A percentile compares a stretch with the other conserved stretches of the same genome.
phyloP scores from a whole-genome alignment of 331 rosid species.

The Cydonia oblonga region DNA sequence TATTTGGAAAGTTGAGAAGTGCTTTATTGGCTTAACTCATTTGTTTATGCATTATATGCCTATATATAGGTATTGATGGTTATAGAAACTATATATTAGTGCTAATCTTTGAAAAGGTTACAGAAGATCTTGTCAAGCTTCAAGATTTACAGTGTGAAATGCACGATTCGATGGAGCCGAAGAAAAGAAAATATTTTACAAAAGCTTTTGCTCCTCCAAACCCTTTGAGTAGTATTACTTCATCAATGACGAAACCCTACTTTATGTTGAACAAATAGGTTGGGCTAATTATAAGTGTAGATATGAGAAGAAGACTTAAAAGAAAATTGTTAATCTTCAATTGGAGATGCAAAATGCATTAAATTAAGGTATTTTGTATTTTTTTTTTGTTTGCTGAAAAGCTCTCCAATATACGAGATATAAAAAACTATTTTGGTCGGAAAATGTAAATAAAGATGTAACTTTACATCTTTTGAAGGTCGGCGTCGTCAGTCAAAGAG shows the following conservation, averaged over 20 bases:
- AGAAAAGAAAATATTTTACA: background rate
- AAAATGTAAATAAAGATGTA: too few relatives aligned
- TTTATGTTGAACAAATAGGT: background rate
- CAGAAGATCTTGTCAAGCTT: constrained; percentile 21
- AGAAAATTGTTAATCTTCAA: too few relatives aligned
- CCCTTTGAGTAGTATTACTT: background rate
- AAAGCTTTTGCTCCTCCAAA: background rate
- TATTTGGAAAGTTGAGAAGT: constrained; percentile 18
- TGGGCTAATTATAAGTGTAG: background rate
- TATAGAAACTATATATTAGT: constrained; percentile 24
- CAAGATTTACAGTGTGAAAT: background rate
- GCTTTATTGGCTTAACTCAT: constrained; percentile 16
- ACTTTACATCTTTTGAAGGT: background rate
- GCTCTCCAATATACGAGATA: background rate
- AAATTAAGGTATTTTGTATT: background rate
- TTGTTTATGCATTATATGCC: constrained; percentile 9
- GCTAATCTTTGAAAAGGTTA: constrained; percentile 8
- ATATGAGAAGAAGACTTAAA: background rate
- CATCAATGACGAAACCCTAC: constrained; percentile 5
- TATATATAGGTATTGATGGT: constrained; percentile 35
- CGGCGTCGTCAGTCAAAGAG: background rate
- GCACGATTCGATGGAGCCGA: constrained; percentile 14
- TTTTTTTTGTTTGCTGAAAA: background rate
- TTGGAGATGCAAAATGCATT: background rate
- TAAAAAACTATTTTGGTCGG: too few relatives aligned